Evolutionary conservation across 495 filamentous ascomycete species (phyloP).

Genomic region (Terfezia claveryi): DNA sequence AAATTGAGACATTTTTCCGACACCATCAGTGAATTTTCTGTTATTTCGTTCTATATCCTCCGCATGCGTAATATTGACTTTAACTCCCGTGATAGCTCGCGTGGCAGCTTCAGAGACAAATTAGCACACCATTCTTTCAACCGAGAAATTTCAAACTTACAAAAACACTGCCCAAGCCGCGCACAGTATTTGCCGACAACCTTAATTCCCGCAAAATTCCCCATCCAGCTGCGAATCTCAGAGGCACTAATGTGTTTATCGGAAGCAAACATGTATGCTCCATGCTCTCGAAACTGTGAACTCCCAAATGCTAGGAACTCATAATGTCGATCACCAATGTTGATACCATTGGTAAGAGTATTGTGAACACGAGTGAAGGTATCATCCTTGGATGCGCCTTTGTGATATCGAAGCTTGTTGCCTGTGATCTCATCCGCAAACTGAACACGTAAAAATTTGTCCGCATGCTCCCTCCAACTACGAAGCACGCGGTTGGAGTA

Average conservation of each 20-base stretch:
- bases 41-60: slow-evolving; percentile 43
- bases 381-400: neutral
- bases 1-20: slow-evolving; percentile 71
- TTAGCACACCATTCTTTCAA: slow-evolving; percentile 1
- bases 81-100: slow-evolving; percentile 33
- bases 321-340: slow-evolving; percentile 57
- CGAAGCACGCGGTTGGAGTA: slow-evolving; percentile 74
- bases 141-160: slow-evolving; percentile 3
- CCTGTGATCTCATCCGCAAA: slow-evolving; percentile 61
- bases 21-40: slow-evolving; percentile 69
- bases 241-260: slow-evolving; percentile 37
- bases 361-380: slow-evolving; percentile 36
- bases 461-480: slow-evolving; percentile 39
- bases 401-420: slow-evolving; percentile 19
- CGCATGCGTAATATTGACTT: slow-evolving; percentile 28
- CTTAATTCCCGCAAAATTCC: slow-evolving; percentile 53
- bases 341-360: slow-evolving; percentile 55
- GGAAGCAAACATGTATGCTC: slow-evolving; percentile 70
- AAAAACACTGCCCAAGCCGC: slow-evolving; percentile 83
- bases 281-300: slow-evolving; percentile 81
- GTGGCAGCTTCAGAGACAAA: slow-evolving; percentile 38
- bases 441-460: slow-evolving; percentile 75
- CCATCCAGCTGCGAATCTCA: slow-evolving; percentile 80
- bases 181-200: slow-evolving; percentile 70
- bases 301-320: slow-evolving; percentile 90